A percentile compares a stretch with the other conserved stretches of the same genome.
phyloP scores from a whole-genome alignment of 192 early-diverging fungal species.

The Chytriomyces sp. region DNA sequence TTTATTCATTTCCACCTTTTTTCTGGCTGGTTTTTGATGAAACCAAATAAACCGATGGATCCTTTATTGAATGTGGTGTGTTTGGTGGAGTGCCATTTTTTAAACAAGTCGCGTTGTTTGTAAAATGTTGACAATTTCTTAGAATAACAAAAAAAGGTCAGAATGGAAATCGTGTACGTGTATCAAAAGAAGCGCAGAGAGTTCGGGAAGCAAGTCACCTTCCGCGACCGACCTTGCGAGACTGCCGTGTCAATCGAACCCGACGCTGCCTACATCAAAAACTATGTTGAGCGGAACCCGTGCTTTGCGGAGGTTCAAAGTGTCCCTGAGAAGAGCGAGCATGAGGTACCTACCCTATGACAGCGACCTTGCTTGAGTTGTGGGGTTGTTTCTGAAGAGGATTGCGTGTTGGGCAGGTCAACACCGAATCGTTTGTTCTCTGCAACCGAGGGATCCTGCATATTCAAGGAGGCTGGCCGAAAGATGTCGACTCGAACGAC shows the following conservation, averaged over 20 bases:
- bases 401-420: conserved; percentile 46
- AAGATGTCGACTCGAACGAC: conserved; percentile 65
- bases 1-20: no score
- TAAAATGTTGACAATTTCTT: neutral
- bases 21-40: no score
- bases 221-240: conserved; percentile 51
- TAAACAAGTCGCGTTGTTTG: no score
- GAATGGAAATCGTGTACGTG: conserved; percentile 70
- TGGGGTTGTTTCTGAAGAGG: neutral
- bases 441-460: conserved; percentile 62
- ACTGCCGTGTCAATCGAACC: conserved; percentile 46
- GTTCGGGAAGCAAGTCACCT: conserved; percentile 62
- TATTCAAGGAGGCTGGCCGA: conserved; percentile 67
- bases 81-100: no score
- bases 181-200: conserved; percentile 65
- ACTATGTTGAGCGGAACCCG: conserved; percentile 61
- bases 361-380: neutral
- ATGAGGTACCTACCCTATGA: conserved; percentile 52
- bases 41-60: no score
- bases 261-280: conserved; percentile 54
- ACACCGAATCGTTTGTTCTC: conserved; percentile 59
- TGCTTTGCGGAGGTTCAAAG: conserved; percentile 55
- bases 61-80: no score
- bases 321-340: conserved; percentile 62
- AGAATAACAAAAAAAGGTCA: neutral